Base-by-base conservation (phyloP, 208 protist species). In the Leishmania braziliensis region DNA sequence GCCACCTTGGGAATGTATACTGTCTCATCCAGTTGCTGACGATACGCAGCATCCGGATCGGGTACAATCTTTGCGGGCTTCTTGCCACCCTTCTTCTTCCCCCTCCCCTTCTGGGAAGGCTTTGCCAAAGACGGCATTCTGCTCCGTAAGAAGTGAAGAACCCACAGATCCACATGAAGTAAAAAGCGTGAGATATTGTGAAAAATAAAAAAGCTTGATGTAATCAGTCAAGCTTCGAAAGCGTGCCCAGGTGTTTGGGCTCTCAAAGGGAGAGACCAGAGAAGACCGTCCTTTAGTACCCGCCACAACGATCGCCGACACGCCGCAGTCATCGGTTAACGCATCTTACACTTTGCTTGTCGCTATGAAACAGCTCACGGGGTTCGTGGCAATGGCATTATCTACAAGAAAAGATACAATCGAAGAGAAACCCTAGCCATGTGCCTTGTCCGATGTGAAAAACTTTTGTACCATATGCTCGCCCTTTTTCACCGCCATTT, bases 41-140 rank as follows among this genome's bases (percentile, higher is more conserved):
- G 81, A 74, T 90, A 94, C 39, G 68, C 76, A 26, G 81, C 82
- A 77, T 94, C 91, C 12, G 87, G 86, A 43, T 94, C 91, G 6
- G 82, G 82, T 3, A 85, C 56, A 3, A 82, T 36, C 63, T 86
- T 86, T 29, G 65, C 50, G 14, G 84, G 69, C 62, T 84, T 82
- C 50, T 89, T 90, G 16, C 79, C 75, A 16, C 84, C 87, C 8
- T 81, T 82, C 26, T 74, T 75, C 33, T 72, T 84, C 12, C 81
- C 83, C 80, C 90, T 94, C 29, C 53, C n/a, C 18, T 86, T 83
- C 66, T 85, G 75, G 16, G 81, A 71, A 10, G 53, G 56, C 33
- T 77, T 79, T 18, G 58, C 43, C 16, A 75, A 18, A 33, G 53
- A 20, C 20, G 75, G 68, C 84, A 84, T 87, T 65, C 36, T 33